Evolutionary conservation across 106 monocot species (phyloP).

Genomic region (Apostasia shenzhenica): DNA sequence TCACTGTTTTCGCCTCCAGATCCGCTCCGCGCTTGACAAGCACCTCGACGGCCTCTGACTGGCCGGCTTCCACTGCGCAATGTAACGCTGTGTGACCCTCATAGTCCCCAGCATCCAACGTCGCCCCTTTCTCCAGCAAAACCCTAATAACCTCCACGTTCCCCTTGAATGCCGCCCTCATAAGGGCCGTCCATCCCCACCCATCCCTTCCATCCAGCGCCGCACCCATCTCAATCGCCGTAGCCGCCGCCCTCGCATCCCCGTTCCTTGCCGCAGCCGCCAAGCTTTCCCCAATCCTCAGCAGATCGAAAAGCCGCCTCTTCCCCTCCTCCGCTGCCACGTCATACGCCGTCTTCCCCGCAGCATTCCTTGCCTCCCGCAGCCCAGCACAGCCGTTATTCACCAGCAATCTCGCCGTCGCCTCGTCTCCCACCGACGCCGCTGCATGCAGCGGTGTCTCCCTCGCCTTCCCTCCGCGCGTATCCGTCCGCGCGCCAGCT

Average conservation of each 20-base stretch:
- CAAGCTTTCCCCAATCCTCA: constrained; percentile 22
- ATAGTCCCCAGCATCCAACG: constrained; percentile 27
- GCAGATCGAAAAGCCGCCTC: constrained; percentile 19
- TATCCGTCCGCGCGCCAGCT: constrained; percentile 24
- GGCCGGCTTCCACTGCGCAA: constrained; percentile 46
- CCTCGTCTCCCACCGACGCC: constrained; percentile 32
- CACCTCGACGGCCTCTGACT: constrained; percentile 34
- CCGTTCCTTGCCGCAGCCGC: constrained; percentile 39
- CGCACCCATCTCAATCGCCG: constrained; percentile 30
- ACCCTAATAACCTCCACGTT: constrained; percentile 20
- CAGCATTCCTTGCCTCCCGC: constrained; percentile 24
- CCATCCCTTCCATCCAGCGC: constrained; percentile 31
- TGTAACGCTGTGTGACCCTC: constrained; percentile 55
- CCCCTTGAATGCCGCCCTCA: constrained; percentile 56
- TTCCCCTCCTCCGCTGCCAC: constrained; percentile 33
- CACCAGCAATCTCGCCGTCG: constrained; percentile 23
- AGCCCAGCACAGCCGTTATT: constrained; percentile 15
- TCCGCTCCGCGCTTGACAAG: constrained; percentile 35
- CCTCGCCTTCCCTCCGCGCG: constrained; percentile 23
- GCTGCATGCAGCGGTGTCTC: constrained; percentile 40
- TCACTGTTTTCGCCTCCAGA: constrained; percentile 22
- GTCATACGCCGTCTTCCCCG: constrained; percentile 39
- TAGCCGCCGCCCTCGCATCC: constrained; percentile 8
- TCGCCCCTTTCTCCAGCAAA: constrained; percentile 34
- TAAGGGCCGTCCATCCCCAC: constrained; percentile 56